A percentile compares a stretch with the other conserved stretches of the same genome.
Evolutionary conservation across 164 flowering plant genomes (phyloP).

Genomic region (Brasenia schreberi): DNA sequence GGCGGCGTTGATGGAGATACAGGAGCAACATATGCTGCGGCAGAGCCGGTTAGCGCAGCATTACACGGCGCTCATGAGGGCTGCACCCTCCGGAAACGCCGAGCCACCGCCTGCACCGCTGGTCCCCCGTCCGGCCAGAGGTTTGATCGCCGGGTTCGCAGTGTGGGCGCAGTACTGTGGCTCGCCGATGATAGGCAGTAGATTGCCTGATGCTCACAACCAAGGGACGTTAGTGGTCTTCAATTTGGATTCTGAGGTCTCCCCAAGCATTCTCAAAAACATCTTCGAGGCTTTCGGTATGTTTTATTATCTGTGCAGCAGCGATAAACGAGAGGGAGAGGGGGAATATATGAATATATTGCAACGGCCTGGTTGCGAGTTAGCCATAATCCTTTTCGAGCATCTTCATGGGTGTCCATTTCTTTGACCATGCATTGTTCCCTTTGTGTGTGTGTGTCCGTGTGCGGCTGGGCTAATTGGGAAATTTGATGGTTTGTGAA

Average conservation of each 20-base stretch:
- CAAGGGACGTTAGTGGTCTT: conserved; percentile 82
- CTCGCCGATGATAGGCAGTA: conserved; percentile 15
- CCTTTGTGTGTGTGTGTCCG: too few relatives aligned
- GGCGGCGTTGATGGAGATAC: conserved; percentile 38
- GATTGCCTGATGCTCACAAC: conserved; percentile 38
- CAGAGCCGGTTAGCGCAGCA: conserved; percentile 28
- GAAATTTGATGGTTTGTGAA: too few relatives aligned
- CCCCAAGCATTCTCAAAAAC: conserved; percentile 23
- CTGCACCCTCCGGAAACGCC: neutral
- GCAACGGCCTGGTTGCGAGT: too few relatives aligned
- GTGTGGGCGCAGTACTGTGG: conserved; percentile 77
- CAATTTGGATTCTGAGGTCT: conserved; percentile 46
- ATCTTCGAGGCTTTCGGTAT: conserved; percentile 68
- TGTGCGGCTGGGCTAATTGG: too few relatives aligned
- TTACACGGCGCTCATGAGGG: conserved; percentile 9
- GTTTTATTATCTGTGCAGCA: neutral
- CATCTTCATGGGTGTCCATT: too few relatives aligned
- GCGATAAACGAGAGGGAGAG: neutral
- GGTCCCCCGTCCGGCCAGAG: conserved; percentile 20
- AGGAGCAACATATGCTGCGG: conserved; percentile 58
- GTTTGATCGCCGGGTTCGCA: conserved; percentile 39
- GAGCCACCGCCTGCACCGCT: neutral
- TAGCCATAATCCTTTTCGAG: too few relatives aligned
- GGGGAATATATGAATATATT: neutral
- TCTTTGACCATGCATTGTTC: too few relatives aligned